These are phyloP conservation scores for Bolboschoenoplectus hybrid DNA, from an alignment of 202 grass and related monocot species.

Conservation along the genomic window DNA sequence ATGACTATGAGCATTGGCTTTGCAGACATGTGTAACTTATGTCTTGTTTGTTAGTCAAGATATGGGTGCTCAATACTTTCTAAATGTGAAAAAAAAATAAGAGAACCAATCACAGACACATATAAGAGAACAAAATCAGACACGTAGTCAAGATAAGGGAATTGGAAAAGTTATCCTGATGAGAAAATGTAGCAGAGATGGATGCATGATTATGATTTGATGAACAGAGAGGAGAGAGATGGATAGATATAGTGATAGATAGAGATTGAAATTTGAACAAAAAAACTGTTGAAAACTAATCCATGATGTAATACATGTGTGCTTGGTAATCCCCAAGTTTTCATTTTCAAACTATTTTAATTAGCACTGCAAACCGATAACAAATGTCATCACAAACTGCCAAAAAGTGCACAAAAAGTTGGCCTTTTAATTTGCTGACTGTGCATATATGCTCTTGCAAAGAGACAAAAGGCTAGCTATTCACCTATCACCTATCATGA, in stretches of 20 bases:
- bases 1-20: background rate
- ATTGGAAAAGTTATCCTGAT: slow-evolving; percentile 18
- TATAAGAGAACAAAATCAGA: slow-evolving; percentile 17
- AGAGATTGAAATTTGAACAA: background rate
- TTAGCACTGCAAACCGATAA: slow-evolving; percentile 6
- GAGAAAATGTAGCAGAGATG: slow-evolving; percentile 17
- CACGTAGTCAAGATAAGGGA: slow-evolving; percentile 32
- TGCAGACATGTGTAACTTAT: background rate
- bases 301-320: background rate
- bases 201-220: slow-evolving; percentile 28
- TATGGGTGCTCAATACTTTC: background rate
- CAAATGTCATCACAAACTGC: slow-evolving; percentile 31
- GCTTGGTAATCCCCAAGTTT: slow-evolving; percentile 7
- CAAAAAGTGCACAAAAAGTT: slow-evolving; percentile 39
- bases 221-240: background rate
- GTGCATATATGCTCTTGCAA: slow-evolving; percentile 26
- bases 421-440: slow-evolving; percentile 7
- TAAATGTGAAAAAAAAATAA: background rate
- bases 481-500: background rate
- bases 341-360: slow-evolving; percentile 33
- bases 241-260: background rate
- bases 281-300: slow-evolving; percentile 18
- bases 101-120: background rate
- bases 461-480: background rate
- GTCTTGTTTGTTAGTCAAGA: background rate